Evolutionary conservation across 768 basidiomycete genomes (phyloP), one percentile per base, ranked within the genome.

Genomic region (Melanogaster broomeanus): DNA sequence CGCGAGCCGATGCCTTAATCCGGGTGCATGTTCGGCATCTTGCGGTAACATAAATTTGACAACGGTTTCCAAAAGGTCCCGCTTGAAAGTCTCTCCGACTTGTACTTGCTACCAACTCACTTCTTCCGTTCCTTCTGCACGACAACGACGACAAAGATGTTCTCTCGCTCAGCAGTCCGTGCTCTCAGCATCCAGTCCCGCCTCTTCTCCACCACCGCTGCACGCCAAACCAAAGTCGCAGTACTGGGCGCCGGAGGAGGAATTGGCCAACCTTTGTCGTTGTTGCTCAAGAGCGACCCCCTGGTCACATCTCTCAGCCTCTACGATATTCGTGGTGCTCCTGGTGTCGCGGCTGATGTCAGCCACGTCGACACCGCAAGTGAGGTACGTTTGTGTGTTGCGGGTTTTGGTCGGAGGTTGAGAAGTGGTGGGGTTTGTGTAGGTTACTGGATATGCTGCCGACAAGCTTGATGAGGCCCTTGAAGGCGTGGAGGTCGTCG

Each of bases 191-290:
- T 75, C 48, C 78, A 78, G 33, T 68, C 83, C 55, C 84, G 88
- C 65, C 74, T 80, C 48, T 93, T 93, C 77, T 91, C 89, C 42
- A 85, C 90, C 24, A 85, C 87, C 21, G 76, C 82, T 22, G 66
- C 84, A 40, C 81, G 85, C 63, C 80, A 79, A 57, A 87, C 85
- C 60, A 95, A 94, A 78, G 96, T 97, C 70, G 90, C 90, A 45
- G 95, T 99, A 54, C 90, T 97, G 70, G 96, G 96, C 63, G 97
- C 97, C 55, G 96, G 93, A 64, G 96, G 96, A 80, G 96, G 96
- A 73, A 98, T 98, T 71, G 96, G 96, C 70, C 96, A 98, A 73
- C 95, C 96, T 66, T 78, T 98, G 63, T 96, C 93, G 42, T 77
- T 98, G 57, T 49, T 65, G 50, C 85, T 98, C 70, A 98, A 98